Conservation (phyloP, 176 grass and related monocot genomes). For the Bolboschoenus planiculmis region DNA sequence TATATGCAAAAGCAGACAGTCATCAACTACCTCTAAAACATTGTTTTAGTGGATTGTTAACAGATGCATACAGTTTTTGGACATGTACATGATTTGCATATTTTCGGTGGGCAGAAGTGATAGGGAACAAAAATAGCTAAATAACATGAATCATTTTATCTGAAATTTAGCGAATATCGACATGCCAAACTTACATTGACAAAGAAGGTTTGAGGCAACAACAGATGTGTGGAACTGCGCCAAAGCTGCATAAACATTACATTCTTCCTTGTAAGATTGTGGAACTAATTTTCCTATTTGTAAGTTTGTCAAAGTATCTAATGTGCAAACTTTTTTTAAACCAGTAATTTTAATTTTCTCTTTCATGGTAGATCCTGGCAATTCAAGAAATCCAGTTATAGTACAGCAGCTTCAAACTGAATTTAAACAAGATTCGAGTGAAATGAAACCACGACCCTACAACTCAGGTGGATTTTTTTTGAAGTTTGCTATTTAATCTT, state of each 20-base stretch:
- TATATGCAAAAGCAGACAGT: neutral
- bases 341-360: slow-evolving; percentile 23
- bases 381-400: slow-evolving; percentile 40
- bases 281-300: neutral
- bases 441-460: slow-evolving; percentile 45
- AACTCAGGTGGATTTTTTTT: slow-evolving; percentile 48
- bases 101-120: neutral
- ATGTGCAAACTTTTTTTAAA: neutral
- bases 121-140: neutral
- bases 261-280: slow-evolving; percentile 59
- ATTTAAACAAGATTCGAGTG: slow-evolving; percentile 31
- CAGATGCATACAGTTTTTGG: neutral
- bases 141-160: slow-evolving; percentile 20
- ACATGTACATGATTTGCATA: neutral
- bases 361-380: slow-evolving; percentile 32
- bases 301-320: slow-evolving; percentile 10
- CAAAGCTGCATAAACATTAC: slow-evolving; percentile 87
- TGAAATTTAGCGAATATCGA: slow-evolving; percentile 53
- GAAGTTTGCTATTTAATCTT: slow-evolving; percentile 19
- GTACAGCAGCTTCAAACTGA: slow-evolving; percentile 43
- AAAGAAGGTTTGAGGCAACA: slow-evolving; percentile 93
- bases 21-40: neutral
- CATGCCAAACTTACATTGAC: slow-evolving; percentile 83
- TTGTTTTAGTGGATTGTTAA: neutral
- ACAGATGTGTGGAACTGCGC: slow-evolving; percentile 37